Evolutionary conservation across 208 protist species (phyloP).

Genomic region (Tritrichomonas musculus): DNA sequence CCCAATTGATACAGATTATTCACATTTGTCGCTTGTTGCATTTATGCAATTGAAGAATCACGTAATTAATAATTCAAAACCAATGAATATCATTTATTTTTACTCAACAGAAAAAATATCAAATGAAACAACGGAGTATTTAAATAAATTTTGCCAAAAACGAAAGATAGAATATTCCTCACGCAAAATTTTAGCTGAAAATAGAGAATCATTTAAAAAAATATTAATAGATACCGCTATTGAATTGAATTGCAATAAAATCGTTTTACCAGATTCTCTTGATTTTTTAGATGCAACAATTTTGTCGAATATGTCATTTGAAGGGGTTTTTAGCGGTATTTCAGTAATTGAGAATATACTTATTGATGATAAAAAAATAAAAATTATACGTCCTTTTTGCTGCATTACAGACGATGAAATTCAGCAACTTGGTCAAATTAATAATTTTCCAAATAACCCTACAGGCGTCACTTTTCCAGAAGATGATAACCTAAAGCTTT

Average conservation of each 20-base stretch:
- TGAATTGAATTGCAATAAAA: background rate
- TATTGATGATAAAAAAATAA: background rate
- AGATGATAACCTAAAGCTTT: background rate
- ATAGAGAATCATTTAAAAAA: background rate
- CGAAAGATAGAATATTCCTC: background rate
- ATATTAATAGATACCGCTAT: background rate
- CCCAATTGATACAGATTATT: background rate
- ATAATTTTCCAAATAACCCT: background rate
- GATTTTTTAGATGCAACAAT: background rate
- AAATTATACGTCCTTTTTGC: constrained; percentile 10
- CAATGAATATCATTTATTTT: background rate
- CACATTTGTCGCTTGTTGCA: background rate
- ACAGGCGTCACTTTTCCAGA: background rate
- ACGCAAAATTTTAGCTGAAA: background rate
- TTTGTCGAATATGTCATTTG: background rate
- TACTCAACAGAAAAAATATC: background rate
- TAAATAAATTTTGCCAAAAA: background rate
- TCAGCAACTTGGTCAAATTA: background rate
- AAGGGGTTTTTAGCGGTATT: background rate
- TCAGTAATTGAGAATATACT: background rate
- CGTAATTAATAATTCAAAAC: too few relatives aligned
- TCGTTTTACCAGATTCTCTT: background rate
- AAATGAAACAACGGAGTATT: background rate
- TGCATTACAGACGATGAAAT: background rate
- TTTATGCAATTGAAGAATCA: background rate